Evolutionary conservation across 257 asterid species (phyloP).

Genomic region (Penstemon barbatus): DNA sequence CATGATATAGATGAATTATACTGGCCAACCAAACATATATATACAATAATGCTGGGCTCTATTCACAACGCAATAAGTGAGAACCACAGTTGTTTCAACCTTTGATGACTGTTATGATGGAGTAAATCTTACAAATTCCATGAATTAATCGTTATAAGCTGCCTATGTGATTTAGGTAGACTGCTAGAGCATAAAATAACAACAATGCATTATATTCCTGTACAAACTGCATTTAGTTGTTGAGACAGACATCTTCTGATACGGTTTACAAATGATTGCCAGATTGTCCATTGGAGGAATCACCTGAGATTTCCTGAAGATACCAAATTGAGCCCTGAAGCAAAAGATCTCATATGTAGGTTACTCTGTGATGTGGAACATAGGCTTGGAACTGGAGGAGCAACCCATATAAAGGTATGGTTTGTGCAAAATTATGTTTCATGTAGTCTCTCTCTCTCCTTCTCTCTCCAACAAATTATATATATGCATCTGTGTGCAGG

Average conservation of each 20-base stretch:
- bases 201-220: slow-evolving; percentile 15
- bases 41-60: neutral
- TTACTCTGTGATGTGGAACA: slow-evolving; percentile 92
- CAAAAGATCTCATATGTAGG: slow-evolving; percentile 85
- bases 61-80: neutral
- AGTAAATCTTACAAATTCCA: neutral
- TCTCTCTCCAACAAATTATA: slow-evolving; percentile 18
- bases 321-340: slow-evolving; percentile 67
- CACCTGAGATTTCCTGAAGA: slow-evolving; percentile 86
- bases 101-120: neutral
- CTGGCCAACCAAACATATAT: neutral
- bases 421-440: slow-evolving; percentile 17
- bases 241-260: slow-evolving; percentile 25
- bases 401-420: slow-evolving; percentile 77
- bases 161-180: slow-evolving; percentile 5
- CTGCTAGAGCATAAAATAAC: slow-evolving; percentile 1
- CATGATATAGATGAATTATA: slow-evolving; percentile 3
- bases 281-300: slow-evolving; percentile 98
- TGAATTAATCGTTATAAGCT: slow-evolving; percentile 2
- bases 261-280: slow-evolving; percentile 33
- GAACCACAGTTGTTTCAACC: slow-evolving; percentile 6
- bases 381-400: slow-evolving; percentile 93
- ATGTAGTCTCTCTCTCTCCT: slow-evolving; percentile 1
- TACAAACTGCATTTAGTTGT: slow-evolving; percentile 7
- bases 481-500: slow-evolving; percentile 45